A percentile compares a stretch with the other conserved stretches of the same genome.
phyloP scores from a whole-genome alignment of 768 basidiomycete genomes.

The Suillus tomentosus region DNA sequence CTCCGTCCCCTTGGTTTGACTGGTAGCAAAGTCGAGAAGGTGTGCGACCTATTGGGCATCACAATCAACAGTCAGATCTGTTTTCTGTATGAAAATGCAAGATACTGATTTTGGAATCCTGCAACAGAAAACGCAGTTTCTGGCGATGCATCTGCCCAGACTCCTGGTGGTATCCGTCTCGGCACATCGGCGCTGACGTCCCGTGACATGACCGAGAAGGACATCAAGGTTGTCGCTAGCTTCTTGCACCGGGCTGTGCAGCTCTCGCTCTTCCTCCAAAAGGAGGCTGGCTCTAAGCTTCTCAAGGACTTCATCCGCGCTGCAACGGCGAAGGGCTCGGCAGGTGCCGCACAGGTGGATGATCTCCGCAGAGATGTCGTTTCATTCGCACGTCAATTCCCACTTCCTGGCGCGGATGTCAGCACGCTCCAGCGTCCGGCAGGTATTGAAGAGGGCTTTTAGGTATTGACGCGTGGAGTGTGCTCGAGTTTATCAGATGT shows the following conservation, averaged over 20 bases:
- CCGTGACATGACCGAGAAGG: constrained; percentile 86
- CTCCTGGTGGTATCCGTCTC: constrained; percentile 95
- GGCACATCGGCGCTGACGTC: constrained; percentile 95
- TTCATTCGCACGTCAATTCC: constrained; percentile 84
- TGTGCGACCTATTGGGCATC: constrained; percentile 95
- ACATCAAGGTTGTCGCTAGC: constrained; percentile 83
- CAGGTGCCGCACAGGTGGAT: constrained; percentile 69
- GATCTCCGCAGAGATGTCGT: constrained; percentile 80
- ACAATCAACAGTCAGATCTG: constrained; percentile 84
- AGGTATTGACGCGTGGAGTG: constrained; percentile 12
- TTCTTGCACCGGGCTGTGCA: constrained; percentile 96
- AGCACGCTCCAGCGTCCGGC: constrained; percentile 53
- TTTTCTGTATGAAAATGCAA: background rate
- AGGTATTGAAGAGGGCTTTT: constrained; percentile 60
- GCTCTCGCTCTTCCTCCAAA: constrained; percentile 85
- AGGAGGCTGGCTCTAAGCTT: constrained; percentile 92
- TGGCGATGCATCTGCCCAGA: constrained; percentile 93
- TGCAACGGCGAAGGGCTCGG: constrained; percentile 71
- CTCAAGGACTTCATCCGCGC: constrained; percentile 94
- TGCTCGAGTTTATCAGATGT: background rate
- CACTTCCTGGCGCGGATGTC: constrained; percentile 83
- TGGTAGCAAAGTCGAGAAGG: constrained; percentile 98
- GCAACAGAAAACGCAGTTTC: constrained; percentile 90
- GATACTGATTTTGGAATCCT: background rate
- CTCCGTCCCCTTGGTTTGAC: constrained; percentile 92